Evolutionary conservation across 352 stramenopile species (phyloP), one percentile per base, ranked within the genome.

Genomic region (Globisporangium nunn): DNA sequence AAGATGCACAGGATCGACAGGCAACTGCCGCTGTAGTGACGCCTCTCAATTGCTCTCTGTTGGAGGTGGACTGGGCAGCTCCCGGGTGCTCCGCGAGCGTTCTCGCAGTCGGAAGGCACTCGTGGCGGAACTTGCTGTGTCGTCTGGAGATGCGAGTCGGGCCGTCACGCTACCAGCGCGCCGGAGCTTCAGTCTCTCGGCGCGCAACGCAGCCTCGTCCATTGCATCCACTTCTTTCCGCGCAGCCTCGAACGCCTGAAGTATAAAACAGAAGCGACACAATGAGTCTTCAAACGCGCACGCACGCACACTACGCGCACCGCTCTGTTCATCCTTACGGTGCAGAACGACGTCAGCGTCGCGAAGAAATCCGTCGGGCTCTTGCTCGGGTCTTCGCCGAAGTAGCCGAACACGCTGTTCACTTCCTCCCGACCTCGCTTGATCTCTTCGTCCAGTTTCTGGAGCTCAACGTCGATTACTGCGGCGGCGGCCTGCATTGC

Each of bases 331-430:
- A 49, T 11, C 3, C 18, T 28, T 14, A 49, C 44, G 18, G 44
- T 49, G 44, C 81, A 94, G 65, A 94, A 94, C 1, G 81, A 93
- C 7, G 81, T 62, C n/a, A 94, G 72, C 7, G 82, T 92, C 3
- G 81, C 74, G 55, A 94, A 94, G 55, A 94, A 91, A 15, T 86
- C 73, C 6, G 70, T 85, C 6, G 78, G 64, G 43, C 81, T 90
- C 55, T 78, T 81, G 39, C 78, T 70, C 12, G 81, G 81, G 54
- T 94, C 82, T 66, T 94, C 82, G 18, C 85, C 85, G 63, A 94
- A 94, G 63, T 94, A 94, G 50, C 91, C 79, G 4, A 94, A 67
- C n/a, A 93, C 81, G 58, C 76, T 84, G 28, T 67, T 66, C 28
- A 94, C 77, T 47, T 91, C 68, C 29, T 87, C 75, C 29, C 67